Evolutionary conservation across 2,329 filamentous ascomycete species (phyloP).

Genomic region (Hypoxylon sp.): DNA sequence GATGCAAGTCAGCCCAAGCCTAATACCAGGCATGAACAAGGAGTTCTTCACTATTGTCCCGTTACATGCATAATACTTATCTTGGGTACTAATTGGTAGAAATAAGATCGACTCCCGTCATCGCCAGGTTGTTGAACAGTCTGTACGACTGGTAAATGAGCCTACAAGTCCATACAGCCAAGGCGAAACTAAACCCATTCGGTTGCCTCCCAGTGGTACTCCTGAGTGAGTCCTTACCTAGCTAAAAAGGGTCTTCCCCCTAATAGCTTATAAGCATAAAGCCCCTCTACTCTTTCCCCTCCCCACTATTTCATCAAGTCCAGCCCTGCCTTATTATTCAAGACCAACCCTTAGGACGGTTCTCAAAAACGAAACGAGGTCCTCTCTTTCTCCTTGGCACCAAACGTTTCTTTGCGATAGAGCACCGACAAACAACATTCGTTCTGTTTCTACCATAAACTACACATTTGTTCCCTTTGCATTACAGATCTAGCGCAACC

Average conservation of each 20-base stretch:
- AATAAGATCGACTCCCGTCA: conserved; percentile 5
- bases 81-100: conserved; percentile 14
- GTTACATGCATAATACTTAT: conserved; percentile 19
- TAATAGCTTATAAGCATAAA: conserved; percentile 14
- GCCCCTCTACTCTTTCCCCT: conserved; percentile 32
- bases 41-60: conserved; percentile 4
- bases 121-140: conserved; percentile 6
- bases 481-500: conserved; percentile 28
- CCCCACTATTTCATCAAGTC: conserved; percentile 40
- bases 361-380: conserved; percentile 31
- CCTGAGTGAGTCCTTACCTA: no score
- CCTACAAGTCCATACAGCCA: conserved; percentile 3
- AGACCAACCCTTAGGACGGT: conserved; percentile 31
- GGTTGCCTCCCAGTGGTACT: conserved; percentile 11
- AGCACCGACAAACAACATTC: conserved; percentile 27
- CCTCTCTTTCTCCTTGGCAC: conserved; percentile 38
- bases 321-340: conserved; percentile 41
- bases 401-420: conserved; percentile 23
- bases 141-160: conserved; percentile 19
- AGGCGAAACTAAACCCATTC: conserved; percentile 11
- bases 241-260: conserved; percentile 2
- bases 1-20: conserved; percentile 33
- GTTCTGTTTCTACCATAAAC: conserved; percentile 21
- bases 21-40: conserved; percentile 4
- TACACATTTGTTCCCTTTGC: conserved; percentile 11